Evolutionary conservation across 1,284 basidiomycete species (phyloP), one percentile per base, ranked within the genome.

Genomic region (Cryptococcus neoformans): DNA sequence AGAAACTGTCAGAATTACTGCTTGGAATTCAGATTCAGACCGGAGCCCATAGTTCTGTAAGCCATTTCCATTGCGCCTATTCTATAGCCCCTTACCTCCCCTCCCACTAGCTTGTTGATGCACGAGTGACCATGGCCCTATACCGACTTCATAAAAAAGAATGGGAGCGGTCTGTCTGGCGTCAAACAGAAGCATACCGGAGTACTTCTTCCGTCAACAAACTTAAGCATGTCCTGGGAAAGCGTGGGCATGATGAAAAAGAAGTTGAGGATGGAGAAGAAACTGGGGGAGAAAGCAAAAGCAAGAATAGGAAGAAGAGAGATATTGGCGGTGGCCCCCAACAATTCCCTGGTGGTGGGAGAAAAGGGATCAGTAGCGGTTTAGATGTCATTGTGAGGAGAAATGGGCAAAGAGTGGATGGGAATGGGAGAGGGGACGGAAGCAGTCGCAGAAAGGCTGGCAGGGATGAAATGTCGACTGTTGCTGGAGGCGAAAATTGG

Each of bases 41-140:
- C 8, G 91, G 91, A 3, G 87, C 93, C 65, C 93, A 96, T 73
- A 88, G 83, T 45, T 93, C 90, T 73, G 92, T 93, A 72, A 53
- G 79, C 72, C 48, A 8, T 10, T 28, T 3, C 49, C 49, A 39
- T 44, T 16, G 21, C 28, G 16, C 9, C 49, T 41, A 39, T 21
- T 36, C 11, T 16, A 35, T 28, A 36, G 54, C 37, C 36, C 36
- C 28, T 8, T 10, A 41, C 17, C 16, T 10, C 9, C 9, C 46
- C 42, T 36, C 44, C 17, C 34, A 36, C 12, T 51, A 94, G 92
- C 85, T 95, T 6, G 91, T 87, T 28, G 94, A 99, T 72, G 94
- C 95, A 1, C 83, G 92, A 49, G 93, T 94, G 0, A 92, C 95
- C 0, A 98, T 99, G 92, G 94, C 92, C 0, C 80, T 98, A 28